phyloP scores from a whole-genome alignment of 1,284 basidiomycete species.

The Sphaerobolus stellatus region DNA sequence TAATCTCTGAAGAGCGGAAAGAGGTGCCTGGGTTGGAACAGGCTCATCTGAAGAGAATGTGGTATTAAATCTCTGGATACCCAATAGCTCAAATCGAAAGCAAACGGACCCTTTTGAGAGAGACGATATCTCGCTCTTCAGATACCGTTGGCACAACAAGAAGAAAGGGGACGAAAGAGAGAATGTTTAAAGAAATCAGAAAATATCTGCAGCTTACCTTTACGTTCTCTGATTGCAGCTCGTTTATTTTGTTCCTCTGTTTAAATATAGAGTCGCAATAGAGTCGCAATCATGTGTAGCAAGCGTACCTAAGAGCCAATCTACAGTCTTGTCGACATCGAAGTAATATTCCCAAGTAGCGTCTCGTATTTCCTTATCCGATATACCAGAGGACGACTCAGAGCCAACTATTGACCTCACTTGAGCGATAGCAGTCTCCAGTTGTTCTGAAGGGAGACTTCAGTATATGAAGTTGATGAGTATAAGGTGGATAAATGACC shows the following conservation, averaged over 20 bases:
- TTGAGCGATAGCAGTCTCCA: constrained; percentile 68
- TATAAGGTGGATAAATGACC: constrained; percentile 39
- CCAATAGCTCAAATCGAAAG: no score
- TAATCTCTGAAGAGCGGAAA: constrained; percentile 70
- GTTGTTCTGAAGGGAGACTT: constrained; percentile 58
- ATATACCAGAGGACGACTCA: constrained; percentile 61
- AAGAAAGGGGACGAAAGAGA: no score
- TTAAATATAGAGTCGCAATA: constrained; percentile 1
- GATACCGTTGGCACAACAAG: no score
- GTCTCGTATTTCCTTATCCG: constrained; percentile 77
- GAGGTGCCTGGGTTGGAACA: constrained; percentile 63
- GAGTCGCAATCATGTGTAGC: neutral
- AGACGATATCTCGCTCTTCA: no score
- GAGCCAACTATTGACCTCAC: constrained; percentile 70
- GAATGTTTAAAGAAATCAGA: constrained; percentile 8
- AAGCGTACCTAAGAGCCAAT: constrained; percentile 67
- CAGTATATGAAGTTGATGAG: neutral
- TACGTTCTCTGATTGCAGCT: constrained; percentile 62
- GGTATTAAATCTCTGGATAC: no score
- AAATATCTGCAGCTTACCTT: constrained; percentile 67
- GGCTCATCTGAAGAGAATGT: no score
- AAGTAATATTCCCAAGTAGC: constrained; percentile 90
- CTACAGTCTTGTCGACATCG: constrained; percentile 75
- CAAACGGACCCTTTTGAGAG: no score
- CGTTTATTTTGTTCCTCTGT: constrained; percentile 62